phyloP scores from a whole-genome alignment of 148 eudicot genomes.

The Cornus florida region DNA sequence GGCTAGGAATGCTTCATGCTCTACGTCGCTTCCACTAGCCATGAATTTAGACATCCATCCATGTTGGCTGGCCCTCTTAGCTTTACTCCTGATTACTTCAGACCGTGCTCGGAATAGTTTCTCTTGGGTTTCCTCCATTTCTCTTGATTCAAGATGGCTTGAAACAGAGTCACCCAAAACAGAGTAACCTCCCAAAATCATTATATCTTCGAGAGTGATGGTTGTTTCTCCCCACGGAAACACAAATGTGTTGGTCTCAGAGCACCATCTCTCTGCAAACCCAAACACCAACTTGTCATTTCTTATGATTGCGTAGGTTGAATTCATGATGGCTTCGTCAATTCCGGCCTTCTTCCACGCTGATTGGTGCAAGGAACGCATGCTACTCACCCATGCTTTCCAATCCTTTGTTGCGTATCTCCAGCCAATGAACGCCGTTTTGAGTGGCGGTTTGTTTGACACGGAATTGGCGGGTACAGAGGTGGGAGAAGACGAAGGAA shows the following conservation, averaged over 20 bases:
- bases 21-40: conserved; percentile 7
- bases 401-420: not conserved
- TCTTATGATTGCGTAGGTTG: not conserved
- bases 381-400: not conserved
- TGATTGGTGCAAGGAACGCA: not conserved
- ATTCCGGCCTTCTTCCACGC: conserved; percentile 16
- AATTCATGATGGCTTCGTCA: conserved; percentile 7
- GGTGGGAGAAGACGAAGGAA: conserved; percentile 13
- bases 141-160: not conserved
- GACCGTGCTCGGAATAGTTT: not conserved
- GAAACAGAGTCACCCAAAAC: conserved; percentile 38
- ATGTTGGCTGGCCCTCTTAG: not conserved
- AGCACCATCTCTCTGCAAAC: conserved; percentile 7
- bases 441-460: not conserved
- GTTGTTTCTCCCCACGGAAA: conserved; percentile 53
- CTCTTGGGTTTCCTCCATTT: conserved; percentile 15
- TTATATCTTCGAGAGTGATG: conserved; percentile 44
- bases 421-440: conserved; percentile 2
- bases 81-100: not conserved
- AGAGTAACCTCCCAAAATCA: conserved; percentile 47
- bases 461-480: not conserved
- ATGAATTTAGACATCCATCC: conserved; percentile 35
- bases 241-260: conserved; percentile 32
- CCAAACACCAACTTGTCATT: not conserved
- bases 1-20: conserved; percentile 39